Base-by-base conservation (phyloP, 106 monocot species). In the Acorus gramineus region DNA sequence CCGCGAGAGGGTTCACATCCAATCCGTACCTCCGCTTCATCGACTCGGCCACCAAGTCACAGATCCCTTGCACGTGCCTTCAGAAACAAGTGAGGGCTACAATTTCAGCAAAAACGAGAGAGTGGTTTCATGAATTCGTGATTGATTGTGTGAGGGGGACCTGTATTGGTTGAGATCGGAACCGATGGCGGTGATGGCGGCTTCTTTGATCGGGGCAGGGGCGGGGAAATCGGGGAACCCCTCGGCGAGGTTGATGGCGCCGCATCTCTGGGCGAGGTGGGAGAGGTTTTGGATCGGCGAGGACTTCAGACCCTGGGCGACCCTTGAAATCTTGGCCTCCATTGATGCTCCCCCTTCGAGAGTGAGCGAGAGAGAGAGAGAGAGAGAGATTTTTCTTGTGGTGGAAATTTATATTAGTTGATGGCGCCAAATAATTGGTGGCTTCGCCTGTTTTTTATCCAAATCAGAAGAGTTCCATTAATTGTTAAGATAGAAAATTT, bases 211-310 rank as follows among this genome's bases (percentile, higher is more conserved):
- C 61, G 68, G 74, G 7, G 56, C 47, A 7, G 94, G 86, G 48
- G 94, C 90, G 48, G 90, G 80, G 77, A 95, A 95, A 67, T 95
- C 90, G 28, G 94, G 94, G 71, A 82, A 95, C 2, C 94, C 94
- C 73, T 87, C 90, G 46, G 94, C 90, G 46, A 95, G 84, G 75
- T 94, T 89, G 74, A 94, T 78, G 72, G 94, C 94, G 51, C 90
- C 90, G 65, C 71, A 60, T 5, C 78, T 71, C 72, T 90, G 86
- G 12, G 90, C 90, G 47, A 95, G 84, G 6, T 74, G 80, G 50
- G 94, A 90, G 56, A 95, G 90, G 70, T 95, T 76, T 59, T 84
- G 86, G 65, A 95, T 95, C 9, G 84, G 86, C 1, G 94, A 95
- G 2, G 90, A 60, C 2, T 45, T 60, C 49, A 90, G 73, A 6